A percentile compares a stretch with the other conserved stretches of the same genome.
phyloP scores from a whole-genome alignment of 169 alveolate genomes.

The Babesia sp. region DNA sequence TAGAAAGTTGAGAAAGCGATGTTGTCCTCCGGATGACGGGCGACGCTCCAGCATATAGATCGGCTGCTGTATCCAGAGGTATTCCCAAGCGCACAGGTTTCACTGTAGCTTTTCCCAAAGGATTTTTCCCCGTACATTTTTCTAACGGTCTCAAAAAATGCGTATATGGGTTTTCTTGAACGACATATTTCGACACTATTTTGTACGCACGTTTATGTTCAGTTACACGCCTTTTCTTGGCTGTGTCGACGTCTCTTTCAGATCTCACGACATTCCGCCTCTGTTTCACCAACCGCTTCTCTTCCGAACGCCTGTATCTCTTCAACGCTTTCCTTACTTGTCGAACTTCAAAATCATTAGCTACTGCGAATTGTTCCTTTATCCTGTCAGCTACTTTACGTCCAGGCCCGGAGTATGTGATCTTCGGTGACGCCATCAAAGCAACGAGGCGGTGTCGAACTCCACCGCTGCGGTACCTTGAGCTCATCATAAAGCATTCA shows the following conservation, averaged over 20 bases:
- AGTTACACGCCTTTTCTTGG: neutral
- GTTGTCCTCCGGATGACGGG: conserved; percentile 20
- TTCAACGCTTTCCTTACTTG: conserved; percentile 53
- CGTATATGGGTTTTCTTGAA: conserved; percentile 23
- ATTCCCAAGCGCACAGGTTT: conserved; percentile 53
- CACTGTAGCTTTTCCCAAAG: conserved; percentile 24
- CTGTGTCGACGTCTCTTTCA: conserved; percentile 23
- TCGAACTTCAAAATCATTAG: conserved; percentile 44
- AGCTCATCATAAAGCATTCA: neutral
- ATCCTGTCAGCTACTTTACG: conserved; percentile 61
- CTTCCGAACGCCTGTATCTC: conserved; percentile 51
- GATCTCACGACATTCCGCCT: conserved; percentile 39
- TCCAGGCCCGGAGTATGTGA: conserved; percentile 56
- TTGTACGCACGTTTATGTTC: conserved; percentile 8
- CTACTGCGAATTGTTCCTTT: conserved; percentile 52
- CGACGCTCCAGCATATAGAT: conserved; percentile 51
- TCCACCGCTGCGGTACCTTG: no score
- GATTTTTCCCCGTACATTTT: conserved; percentile 29
- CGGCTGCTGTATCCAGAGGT: conserved; percentile 58
- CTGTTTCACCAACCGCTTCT: conserved; percentile 25
- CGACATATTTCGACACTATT: conserved; percentile 18
- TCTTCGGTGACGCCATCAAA: conserved; percentile 12
- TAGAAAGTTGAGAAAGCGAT: conserved; percentile 18
- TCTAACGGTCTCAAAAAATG: conserved; percentile 29
- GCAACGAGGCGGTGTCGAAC: neutral